Conservation (phyloP, 805 yeast species). For the Scheffersomyces coipomensis region DNA sequence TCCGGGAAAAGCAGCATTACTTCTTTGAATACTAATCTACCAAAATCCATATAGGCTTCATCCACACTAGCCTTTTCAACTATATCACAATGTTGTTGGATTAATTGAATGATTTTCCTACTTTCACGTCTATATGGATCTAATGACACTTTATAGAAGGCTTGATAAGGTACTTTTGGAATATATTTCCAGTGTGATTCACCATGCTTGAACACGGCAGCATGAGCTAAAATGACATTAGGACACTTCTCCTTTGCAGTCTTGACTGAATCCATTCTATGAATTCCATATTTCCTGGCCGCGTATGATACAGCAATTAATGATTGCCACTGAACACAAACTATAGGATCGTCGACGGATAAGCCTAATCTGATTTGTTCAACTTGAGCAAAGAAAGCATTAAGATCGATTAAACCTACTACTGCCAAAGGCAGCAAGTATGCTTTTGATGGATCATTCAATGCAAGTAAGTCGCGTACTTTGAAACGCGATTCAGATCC, state of each 20-base stretch:
- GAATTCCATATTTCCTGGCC: constrained; percentile 80
- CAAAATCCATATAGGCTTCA: constrained; percentile 86
- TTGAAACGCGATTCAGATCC: constrained; percentile 38
- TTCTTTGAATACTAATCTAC: constrained; percentile 52
- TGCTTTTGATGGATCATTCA: constrained; percentile 47
- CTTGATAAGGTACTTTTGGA: constrained; percentile 56
- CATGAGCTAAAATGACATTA: constrained; percentile 74
- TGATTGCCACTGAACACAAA: constrained; percentile 90
- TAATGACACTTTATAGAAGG: constrained; percentile 75
- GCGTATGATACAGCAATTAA: constrained; percentile 90
- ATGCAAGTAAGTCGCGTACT: constrained; percentile 46
- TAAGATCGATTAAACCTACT: constrained; percentile 84
- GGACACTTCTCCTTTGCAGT: constrained; percentile 79
- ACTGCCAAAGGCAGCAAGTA: constrained; percentile 70
- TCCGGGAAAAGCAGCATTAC: constrained; percentile 49
- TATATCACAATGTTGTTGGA: constrained; percentile 58
- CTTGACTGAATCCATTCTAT: constrained; percentile 69
- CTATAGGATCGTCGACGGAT: constrained; percentile 73
- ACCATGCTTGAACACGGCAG: constrained; percentile 90
- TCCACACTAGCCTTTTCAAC: constrained; percentile 96
- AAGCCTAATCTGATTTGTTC: constrained; percentile 76
- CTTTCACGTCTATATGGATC: constrained; percentile 92
- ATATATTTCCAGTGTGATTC: constrained; percentile 80
- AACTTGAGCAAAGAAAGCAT: constrained; percentile 95
- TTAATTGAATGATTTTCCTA: constrained; percentile 67